Conservation (phyloP, 768 basidiomycete species). For the Lactarius sanguifluus region DNA sequence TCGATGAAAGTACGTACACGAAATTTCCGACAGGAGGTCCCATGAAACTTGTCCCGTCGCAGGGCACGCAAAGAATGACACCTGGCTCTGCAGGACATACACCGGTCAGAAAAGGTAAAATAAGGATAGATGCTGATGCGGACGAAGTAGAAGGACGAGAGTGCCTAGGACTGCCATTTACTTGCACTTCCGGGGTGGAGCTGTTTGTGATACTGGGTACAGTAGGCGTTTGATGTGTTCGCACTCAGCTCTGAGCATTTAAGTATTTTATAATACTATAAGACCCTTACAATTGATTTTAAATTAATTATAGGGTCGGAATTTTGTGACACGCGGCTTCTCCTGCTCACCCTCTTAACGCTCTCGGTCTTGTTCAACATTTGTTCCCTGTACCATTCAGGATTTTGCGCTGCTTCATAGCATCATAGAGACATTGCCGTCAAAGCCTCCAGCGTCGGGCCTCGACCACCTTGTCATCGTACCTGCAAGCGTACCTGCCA, state of each 20-base stretch:
- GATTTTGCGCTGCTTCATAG: slow-evolving; percentile 20
- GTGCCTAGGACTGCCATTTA: slow-evolving; percentile 32
- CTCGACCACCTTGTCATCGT: slow-evolving; percentile 81
- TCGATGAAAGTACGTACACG: slow-evolving; percentile 49
- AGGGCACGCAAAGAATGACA: slow-evolving; percentile 89
- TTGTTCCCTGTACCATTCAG: slow-evolving; percentile 38
- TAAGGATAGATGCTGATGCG: slow-evolving; percentile 11
- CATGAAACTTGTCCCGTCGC: slow-evolving; percentile 90
- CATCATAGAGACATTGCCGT: slow-evolving; percentile 12
- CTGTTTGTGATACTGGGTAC: no score
- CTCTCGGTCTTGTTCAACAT: slow-evolving; percentile 65
- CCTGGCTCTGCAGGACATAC: slow-evolving; percentile 50
- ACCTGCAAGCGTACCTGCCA: slow-evolving; percentile 60
- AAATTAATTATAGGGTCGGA: no score
- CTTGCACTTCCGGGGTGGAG: slow-evolving; percentile 33
- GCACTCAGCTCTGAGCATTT: no score
- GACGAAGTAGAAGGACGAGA: slow-evolving; percentile 22
- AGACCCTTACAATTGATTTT: no score
- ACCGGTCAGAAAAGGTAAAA: slow-evolving; percentile 18
- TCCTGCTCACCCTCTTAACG: slow-evolving; percentile 42
- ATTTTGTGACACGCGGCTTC: no score
- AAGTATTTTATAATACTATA: no score
- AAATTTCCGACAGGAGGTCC: slow-evolving; percentile 89
- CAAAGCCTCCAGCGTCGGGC: slow-evolving; percentile 30
- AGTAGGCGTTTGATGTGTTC: no score